A percentile compares a stretch with the other conserved stretches of the same genome.
These are phyloP conservation scores for Paecilomyces sp. DNA, from an alignment of 2,329 filamentous ascomycete species.

Conservation along the genomic window DNA sequence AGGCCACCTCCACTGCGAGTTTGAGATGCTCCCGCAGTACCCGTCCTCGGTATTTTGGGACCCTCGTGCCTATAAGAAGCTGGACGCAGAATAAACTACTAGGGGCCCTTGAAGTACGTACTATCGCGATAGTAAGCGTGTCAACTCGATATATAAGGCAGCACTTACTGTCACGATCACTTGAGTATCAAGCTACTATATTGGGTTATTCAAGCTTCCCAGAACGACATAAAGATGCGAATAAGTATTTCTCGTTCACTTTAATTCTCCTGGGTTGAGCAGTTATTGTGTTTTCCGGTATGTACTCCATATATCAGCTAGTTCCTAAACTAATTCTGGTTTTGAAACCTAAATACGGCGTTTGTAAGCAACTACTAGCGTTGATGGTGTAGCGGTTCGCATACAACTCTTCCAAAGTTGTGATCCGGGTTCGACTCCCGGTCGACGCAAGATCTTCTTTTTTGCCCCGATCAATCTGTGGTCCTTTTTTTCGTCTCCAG, in stretches of 20 bases:
- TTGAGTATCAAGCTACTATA: too few relatives aligned
- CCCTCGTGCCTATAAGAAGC: background rate
- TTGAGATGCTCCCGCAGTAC: conserved; percentile 12
- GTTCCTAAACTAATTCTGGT: too few relatives aligned
- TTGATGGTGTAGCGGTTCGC: background rate
- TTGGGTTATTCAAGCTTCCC: too few relatives aligned
- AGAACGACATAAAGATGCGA: too few relatives aligned
- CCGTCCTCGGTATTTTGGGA: conserved; percentile 11
- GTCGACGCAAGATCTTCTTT: background rate
- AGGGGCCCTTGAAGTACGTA: background rate
- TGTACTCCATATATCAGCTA: too few relatives aligned
- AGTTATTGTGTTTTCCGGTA: too few relatives aligned
- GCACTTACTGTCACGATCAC: too few relatives aligned
- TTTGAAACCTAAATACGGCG: background rate
- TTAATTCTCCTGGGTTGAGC: too few relatives aligned
- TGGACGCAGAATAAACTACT: background rate
- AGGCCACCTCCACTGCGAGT: conserved; percentile 10
- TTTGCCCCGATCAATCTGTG: background rate
- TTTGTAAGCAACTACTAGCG: background rate
- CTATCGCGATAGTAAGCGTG: too few relatives aligned
- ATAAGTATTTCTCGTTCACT: too few relatives aligned
- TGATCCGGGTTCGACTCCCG: background rate
- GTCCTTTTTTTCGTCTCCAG: too few relatives aligned
- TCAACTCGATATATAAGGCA: too few relatives aligned
- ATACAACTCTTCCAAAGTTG: background rate